Evolutionary conservation across 441 rosid species (phyloP).

Genomic region (Viola pubescens): DNA sequence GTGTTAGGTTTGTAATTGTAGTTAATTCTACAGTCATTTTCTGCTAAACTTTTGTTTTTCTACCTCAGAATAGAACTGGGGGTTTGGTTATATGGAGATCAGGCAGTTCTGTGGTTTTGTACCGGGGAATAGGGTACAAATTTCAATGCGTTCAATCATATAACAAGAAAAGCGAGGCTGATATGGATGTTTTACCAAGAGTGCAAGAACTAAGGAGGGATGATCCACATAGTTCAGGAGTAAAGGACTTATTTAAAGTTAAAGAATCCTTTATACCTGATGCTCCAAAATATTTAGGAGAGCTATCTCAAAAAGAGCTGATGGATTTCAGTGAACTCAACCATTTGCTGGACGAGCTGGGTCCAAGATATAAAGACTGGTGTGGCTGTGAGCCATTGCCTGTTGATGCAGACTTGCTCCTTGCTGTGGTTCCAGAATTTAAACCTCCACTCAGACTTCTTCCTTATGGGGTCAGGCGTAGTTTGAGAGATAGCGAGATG

Average conservation of each 20-base stretch:
- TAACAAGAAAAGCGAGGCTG: slow-evolving; percentile 31
- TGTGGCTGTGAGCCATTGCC: slow-evolving; percentile 80
- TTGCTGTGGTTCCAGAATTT: slow-evolving; percentile 56
- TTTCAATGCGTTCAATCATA: slow-evolving; percentile 59
- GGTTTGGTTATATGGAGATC: slow-evolving; percentile 95
- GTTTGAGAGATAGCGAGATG: slow-evolving; percentile 49
- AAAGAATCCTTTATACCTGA: slow-evolving; percentile 25
- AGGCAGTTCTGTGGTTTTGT: slow-evolving; percentile 79
- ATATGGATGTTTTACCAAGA: slow-evolving; percentile 12
- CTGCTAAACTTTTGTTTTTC: slow-evolving; percentile 19
- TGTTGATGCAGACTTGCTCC: slow-evolving; percentile 85
- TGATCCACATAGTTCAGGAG: slow-evolving; percentile 14
- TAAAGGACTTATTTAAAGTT: slow-evolving; percentile 13
- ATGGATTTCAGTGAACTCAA: slow-evolving; percentile 51
- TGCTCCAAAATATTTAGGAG: slow-evolving; percentile 33
- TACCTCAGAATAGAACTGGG: slow-evolving; percentile 65
- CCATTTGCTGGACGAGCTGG: slow-evolving; percentile 62
- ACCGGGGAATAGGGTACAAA: slow-evolving; percentile 67
- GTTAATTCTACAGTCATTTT: slow-evolving; percentile 11
- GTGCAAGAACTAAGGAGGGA: slow-evolving; percentile 7
- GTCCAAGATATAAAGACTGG: slow-evolving; percentile 89
- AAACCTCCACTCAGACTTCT: slow-evolving; percentile 67
- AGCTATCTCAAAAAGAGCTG: slow-evolving; percentile 49
- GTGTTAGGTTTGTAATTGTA: slow-evolving; percentile 1
- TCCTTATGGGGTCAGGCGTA: slow-evolving; percentile 54